phyloP scores from a whole-genome alignment of 495 filamentous ascomycete species.

The Hypoxylon crocopeplum region DNA sequence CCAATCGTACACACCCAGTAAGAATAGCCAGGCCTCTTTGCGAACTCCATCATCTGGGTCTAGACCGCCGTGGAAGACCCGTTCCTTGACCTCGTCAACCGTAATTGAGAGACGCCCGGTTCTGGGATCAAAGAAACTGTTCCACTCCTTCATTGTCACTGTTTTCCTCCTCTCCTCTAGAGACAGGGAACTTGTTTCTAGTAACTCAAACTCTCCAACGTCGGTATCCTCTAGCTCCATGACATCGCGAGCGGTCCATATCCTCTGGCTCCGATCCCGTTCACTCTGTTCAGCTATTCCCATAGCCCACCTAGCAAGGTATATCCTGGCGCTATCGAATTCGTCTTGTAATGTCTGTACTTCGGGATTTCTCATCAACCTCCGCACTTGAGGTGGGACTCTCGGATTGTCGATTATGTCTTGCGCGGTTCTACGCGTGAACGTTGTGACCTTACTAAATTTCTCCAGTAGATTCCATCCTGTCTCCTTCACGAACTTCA shows the following conservation, averaged over 20 bases:
- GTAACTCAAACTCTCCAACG: constrained; percentile 93
- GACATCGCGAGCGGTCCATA: constrained; percentile 92
- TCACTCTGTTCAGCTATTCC: constrained; percentile 97
- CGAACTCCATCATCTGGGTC: constrained; percentile 88
- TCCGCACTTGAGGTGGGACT: constrained; percentile 83
- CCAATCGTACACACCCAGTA: constrained; percentile 92
- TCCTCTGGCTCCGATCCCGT: constrained; percentile 77
- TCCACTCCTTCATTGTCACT: constrained; percentile 86
- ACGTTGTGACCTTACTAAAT: constrained; percentile 94
- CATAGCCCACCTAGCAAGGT: constrained; percentile 97
- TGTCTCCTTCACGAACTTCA: constrained; percentile 93
- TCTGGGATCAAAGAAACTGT: constrained; percentile 75
- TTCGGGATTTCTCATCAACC: constrained; percentile 88
- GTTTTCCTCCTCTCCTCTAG: constrained; percentile 77
- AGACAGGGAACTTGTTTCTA: constrained; percentile 79
- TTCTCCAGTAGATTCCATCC: constrained; percentile 95
- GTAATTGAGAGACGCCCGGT: constrained; percentile 79
- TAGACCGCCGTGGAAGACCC: constrained; percentile 93
- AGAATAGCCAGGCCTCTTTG: constrained; percentile 96
- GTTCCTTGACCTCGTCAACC: constrained; percentile 90
- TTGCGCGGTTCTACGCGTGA: constrained; percentile 89
- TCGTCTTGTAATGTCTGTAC: constrained; percentile 95
- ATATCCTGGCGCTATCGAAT: constrained; percentile 93
- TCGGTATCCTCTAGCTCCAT: constrained; percentile 92
- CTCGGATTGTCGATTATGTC: constrained; percentile 89